phyloP scores from a whole-genome alignment of 345 rosid species.

The Kandelia obovata region DNA sequence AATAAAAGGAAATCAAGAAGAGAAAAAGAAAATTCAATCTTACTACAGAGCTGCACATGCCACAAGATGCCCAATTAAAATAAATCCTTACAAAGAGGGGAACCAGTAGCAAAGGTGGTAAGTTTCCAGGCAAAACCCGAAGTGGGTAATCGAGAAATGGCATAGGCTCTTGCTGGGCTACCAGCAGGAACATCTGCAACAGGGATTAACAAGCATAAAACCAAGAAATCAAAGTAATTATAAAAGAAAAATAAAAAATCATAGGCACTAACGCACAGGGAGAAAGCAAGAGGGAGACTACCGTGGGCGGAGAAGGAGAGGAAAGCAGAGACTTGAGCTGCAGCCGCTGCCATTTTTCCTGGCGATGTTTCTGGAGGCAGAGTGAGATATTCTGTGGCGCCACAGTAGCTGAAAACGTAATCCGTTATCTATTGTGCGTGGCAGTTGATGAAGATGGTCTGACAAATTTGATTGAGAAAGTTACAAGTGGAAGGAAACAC shows the following conservation, averaged over 20 bases:
- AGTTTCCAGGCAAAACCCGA: conserved; percentile 32
- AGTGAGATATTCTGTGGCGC: background rate
- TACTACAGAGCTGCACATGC: background rate
- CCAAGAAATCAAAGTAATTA: background rate
- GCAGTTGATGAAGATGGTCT: conserved; percentile 2
- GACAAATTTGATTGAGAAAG: background rate
- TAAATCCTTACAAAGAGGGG: conserved; percentile 49
- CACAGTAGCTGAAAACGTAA: background rate
- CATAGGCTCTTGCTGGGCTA: conserved; percentile 22
- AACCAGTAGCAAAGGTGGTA: conserved; percentile 55
- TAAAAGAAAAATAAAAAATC: background rate
- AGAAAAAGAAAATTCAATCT: too few species aligned
- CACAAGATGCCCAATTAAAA: background rate
- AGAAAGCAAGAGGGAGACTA: conserved; percentile 17
- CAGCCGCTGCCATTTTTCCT: conserved; percentile 13
- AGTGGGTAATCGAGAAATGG: conserved; percentile 27
- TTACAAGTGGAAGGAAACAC: background rate
- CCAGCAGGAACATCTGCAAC: conserved; percentile 40
- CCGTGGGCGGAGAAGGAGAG: conserved; percentile 47
- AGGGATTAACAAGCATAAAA: background rate
- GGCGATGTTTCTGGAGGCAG: background rate
- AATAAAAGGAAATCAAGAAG: too few species aligned
- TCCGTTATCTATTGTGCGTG: background rate
- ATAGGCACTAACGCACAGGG: background rate
- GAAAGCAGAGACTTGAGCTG: conserved; percentile 57